Conservation (phyloP, 768 basidiomycete species). For the Lactarius indigo region DNA sequence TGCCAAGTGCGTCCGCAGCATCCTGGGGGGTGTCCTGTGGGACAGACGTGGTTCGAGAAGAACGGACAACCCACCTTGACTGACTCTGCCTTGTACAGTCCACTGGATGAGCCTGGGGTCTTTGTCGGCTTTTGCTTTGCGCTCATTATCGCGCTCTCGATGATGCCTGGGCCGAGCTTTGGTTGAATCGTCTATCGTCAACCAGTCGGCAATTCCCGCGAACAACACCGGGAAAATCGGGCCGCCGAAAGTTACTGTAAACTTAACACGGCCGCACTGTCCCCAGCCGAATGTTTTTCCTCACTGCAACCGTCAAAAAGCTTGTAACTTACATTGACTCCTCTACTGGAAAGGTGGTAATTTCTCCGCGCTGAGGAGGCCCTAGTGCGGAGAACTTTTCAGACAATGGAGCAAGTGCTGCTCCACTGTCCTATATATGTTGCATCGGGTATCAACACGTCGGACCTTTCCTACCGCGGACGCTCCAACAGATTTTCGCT, state of each 20-base stretch:
- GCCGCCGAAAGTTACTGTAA: background rate
- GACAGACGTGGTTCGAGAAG: background rate
- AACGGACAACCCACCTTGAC: conserved; percentile 20
- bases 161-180: background rate
- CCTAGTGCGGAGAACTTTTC: background rate
- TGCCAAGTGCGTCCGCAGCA: conserved; percentile 82
- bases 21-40: conserved; percentile 49
- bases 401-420: no score
- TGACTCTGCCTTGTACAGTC: conserved; percentile 25
- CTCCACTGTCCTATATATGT: no score
- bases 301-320: no score
- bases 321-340: background rate
- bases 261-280: no score
- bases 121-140: conserved; percentile 23
- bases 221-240: background rate
- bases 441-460: no score
- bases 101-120: conserved; percentile 15
- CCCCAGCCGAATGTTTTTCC: no score
- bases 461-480: no score
- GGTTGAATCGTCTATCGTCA: background rate
- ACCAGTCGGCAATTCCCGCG: background rate
- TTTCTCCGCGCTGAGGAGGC: no score
- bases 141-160: conserved; percentile 7
- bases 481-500: no score
- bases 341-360: no score